These are phyloP conservation scores for Fusarium coicis DNA, from an alignment of 2,329 filamentous ascomycete species.

Conservation along the genomic window DNA sequence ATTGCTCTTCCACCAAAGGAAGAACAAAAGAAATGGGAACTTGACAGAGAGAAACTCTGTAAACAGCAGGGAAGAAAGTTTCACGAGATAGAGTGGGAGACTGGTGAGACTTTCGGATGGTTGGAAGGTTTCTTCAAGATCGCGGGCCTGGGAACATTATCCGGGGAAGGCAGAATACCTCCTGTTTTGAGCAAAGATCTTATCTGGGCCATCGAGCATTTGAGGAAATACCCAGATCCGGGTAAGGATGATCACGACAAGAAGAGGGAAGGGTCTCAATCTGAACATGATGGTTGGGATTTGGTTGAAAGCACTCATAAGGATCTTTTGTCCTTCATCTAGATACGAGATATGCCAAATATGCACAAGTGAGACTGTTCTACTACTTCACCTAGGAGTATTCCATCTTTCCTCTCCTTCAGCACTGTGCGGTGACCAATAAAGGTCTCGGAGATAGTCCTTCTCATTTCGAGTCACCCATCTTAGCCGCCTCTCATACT, in stretches of 20 bases:
- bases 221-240: conserved; percentile 59
- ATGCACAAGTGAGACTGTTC: neutral
- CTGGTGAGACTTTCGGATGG: conserved; percentile 61
- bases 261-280: neutral
- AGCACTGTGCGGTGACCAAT: neutral
- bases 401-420: neutral
- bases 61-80: conserved; percentile 54
- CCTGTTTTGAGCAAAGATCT: conserved; percentile 56
- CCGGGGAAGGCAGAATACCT: conserved; percentile 59
- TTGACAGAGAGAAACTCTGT: conserved; percentile 47
- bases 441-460: neutral
- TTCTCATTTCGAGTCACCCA: neutral
- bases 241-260: conserved; percentile 22
- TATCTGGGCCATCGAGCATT: conserved; percentile 59
- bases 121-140: conserved; percentile 58
- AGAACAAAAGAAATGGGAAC: conserved; percentile 61
- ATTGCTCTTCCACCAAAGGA: conserved; percentile 51
- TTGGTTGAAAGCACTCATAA: conserved; percentile 6
- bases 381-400: neutral
- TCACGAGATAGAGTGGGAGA: conserved; percentile 64
- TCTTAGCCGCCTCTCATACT: neutral
- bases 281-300: conserved; percentile 16
- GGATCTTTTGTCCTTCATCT: conserved; percentile 9
- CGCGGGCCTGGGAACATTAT: conserved; percentile 60
- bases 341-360: neutral